Base-by-base conservation (phyloP, 352 stramenopile species). In the Phytophthora idaei region DNA sequence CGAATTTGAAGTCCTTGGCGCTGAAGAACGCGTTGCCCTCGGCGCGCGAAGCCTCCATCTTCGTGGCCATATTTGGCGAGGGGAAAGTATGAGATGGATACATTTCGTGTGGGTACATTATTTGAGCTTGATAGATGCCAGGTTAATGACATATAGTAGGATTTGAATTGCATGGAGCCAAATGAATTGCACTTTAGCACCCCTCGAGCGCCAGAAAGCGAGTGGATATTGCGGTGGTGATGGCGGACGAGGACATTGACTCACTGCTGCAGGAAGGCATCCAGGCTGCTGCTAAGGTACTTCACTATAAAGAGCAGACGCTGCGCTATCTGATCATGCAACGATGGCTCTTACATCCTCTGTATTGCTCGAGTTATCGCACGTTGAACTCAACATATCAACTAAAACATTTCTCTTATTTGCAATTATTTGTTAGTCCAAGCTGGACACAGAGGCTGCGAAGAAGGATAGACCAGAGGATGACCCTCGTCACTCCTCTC, bases 221-320 rank as follows among this genome's bases (percentile, higher is more conserved):
- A 59, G 45, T 29, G 34, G 44, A 69, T 56, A 64, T 51, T 58
- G 32, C 39, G 28, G 36, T 27, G 50, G 32, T 17, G 29, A 89
- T 87, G 77, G 86, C 85, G 51, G 85, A 92, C 64, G 77, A 90
- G 53, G 87, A 90, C 57, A 95, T 95, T 62, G 85, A 95, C 55
- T 89, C 81, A 66, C 74, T 95, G 64, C 76, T 95, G 55, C 82
- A 93, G 58, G 76, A 84, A 67, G 85, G 85, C 66, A 87, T 95
- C 61, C 76, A 81, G 47, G 74, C 84, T 27, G 80, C 74, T 10
- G 65, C 64, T 14, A 74, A 82, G 72, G 84, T 92, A 74, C 28
- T 12, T 21, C 42, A 15, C 41, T 37, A 11, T 36, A 28, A 61
- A 61, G 12, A 63, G 1, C 0, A 60, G 27, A 55, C 4, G 3